Base-by-base conservation (phyloP, 2,329 filamentous ascomycete species). In the Lachnellula subtilissima region DNA sequence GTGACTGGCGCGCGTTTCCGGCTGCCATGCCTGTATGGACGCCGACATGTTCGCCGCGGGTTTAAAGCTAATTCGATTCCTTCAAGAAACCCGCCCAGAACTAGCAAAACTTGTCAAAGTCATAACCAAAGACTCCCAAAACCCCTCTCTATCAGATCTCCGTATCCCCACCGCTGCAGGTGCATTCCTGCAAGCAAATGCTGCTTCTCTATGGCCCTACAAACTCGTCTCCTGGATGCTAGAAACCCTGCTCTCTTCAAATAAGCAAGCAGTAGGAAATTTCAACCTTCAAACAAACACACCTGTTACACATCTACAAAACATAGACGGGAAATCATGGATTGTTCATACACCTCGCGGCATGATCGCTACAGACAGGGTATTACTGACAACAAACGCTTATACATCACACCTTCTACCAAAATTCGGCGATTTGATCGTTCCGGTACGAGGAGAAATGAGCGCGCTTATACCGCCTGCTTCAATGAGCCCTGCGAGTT, bases 331-430 rank as follows among this genome's bases (percentile, higher is more conserved):
- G 11, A 63, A 58, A 35, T 55, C 62, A 35, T 92, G 88, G 83
- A 76, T 77, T 0, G 74, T 91, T 0, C 75, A 84, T 48, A 95
- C 91, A 0, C 71, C 77, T 0, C 83, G 90, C 22, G 91, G 91
- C n/a, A 75, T 72, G 43, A 78, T 95, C 54, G 69, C 69, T 0
- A 78, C 90, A 1, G 73, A 75, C 12, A 78, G 81, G 36, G 82
- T 96, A 19, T 78, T 96, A 17, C 79, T 96, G 15, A 87, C 89
- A 4, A 93, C 88, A 0, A 96, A 96, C 67, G 92, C 78, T 3
- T 95, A 96, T 71, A 92, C 90, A 0, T 89, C 89, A 1, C 79
- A 85, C 58, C 77, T 96, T 4, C 74, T 93, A 1, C 89, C 89
- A 0, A 68, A 75, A 36, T 86, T 93, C 63, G 76, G 81, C 8